Percentiles rank a stretch among this genome's conserved stretches.
These are phyloP conservation scores for Cercospora beticola DNA, from an alignment of 2,329 filamentous ascomycete species.

Conservation along the genomic window DNA sequence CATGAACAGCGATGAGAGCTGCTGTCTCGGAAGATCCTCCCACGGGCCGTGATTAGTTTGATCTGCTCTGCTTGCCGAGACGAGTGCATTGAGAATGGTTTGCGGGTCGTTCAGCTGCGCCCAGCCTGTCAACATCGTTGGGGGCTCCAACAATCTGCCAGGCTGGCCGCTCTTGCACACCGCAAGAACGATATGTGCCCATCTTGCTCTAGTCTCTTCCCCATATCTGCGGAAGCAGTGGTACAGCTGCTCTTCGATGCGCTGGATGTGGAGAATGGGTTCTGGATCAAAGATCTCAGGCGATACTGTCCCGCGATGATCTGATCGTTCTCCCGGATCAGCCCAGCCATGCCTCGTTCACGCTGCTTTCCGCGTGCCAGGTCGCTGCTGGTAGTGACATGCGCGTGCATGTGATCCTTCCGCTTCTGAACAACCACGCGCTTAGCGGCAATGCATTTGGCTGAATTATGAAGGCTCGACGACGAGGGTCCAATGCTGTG, in stretches of 20 bases:
- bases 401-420: constrained; percentile 15
- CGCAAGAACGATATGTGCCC: constrained; percentile 20
- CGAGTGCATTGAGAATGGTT: constrained; percentile 13
- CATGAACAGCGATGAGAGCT: constrained; percentile 11
- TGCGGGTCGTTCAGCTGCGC: constrained; percentile 17
- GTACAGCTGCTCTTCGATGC: constrained; percentile 12
- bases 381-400: constrained; percentile 7
- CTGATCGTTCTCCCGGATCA: neutral
- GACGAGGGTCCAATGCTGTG: constrained; percentile 5
- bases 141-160: constrained; percentile 7
- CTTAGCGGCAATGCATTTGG: neutral
- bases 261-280: neutral
- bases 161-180: constrained; percentile 22
- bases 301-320: neutral
- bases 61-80: constrained; percentile 18
- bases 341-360: neutral
- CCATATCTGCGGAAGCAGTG: constrained; percentile 20
- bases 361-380: constrained; percentile 13
- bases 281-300: neutral
- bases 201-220: constrained; percentile 15
- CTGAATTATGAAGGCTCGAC: neutral
- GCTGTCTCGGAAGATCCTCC: constrained; percentile 18
- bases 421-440: constrained; percentile 10
- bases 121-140: constrained; percentile 17
- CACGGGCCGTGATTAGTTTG: constrained; percentile 21